Percentiles rank a stretch among this genome's conserved stretches.
These are phyloP conservation scores for Verticillium albo-atrum DNA, from an alignment of 2,329 filamentous ascomycete species.

Conservation along the genomic window DNA sequence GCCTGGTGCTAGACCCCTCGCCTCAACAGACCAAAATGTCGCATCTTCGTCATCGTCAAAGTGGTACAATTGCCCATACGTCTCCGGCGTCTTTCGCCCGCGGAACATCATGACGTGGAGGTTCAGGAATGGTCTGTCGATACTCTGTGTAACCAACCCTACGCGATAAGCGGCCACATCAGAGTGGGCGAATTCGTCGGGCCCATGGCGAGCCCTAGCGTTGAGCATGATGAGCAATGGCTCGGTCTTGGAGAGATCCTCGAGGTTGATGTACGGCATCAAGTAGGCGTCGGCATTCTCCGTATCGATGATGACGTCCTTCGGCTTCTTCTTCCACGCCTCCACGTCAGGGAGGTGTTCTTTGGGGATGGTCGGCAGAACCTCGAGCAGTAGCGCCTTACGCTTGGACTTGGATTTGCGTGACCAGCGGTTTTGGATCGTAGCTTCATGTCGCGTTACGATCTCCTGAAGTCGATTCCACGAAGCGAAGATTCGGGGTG, in stretches of 20 bases:
- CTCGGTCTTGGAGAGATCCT: slow-evolving; percentile 44
- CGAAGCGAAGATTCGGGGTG: slow-evolving; percentile 23
- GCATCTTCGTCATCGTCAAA: slow-evolving; percentile 30
- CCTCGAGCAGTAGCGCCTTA: slow-evolving; percentile 37
- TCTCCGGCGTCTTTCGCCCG: slow-evolving; percentile 15
- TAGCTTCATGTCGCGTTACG: slow-evolving; percentile 43
- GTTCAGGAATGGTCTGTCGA: slow-evolving; percentile 23
- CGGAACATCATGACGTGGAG: slow-evolving; percentile 28
- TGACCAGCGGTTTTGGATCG: slow-evolving; percentile 47
- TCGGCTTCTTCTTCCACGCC: slow-evolving; percentile 14
- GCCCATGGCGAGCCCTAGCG: slow-evolving; percentile 40
- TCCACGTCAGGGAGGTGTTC: slow-evolving; percentile 48
- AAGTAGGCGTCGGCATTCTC: slow-evolving; percentile 29
- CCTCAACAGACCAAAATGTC: slow-evolving; percentile 26
- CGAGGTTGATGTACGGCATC: slow-evolving; percentile 53
- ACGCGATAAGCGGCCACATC: slow-evolving; percentile 33
- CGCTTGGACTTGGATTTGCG: slow-evolving; percentile 47
- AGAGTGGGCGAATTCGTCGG: slow-evolving; percentile 39
- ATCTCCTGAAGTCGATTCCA: slow-evolving; percentile 34
- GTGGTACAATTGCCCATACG: slow-evolving; percentile 30
- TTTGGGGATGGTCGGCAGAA: slow-evolving; percentile 45
- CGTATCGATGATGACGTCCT: not conserved
- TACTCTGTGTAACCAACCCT: slow-evolving; percentile 15
- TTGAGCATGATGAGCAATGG: slow-evolving; percentile 47
- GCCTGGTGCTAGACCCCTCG: slow-evolving; percentile 34